Evolutionary conservation across 768 basidiomycete species (phyloP).

Genomic region (Pisolithus marmoratus): DNA sequence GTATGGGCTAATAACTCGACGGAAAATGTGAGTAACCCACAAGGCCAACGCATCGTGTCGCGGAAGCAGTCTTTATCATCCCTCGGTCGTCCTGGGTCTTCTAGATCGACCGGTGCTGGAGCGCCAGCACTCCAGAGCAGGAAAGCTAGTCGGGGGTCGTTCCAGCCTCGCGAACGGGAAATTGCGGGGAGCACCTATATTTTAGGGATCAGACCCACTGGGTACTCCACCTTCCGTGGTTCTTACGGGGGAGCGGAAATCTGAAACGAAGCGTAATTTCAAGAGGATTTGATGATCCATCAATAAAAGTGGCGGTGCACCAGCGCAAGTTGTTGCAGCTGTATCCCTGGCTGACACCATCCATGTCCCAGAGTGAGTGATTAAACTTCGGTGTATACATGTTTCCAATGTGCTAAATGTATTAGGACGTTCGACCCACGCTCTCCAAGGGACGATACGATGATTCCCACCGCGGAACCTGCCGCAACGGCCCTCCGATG

Average conservation of each 20-base stretch:
- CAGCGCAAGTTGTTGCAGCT: conserved; percentile 8
- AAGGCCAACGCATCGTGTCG: conserved; percentile 14
- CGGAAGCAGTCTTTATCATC: conserved; percentile 20
- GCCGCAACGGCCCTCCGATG: conserved; percentile 24
- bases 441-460: conserved; percentile 27
- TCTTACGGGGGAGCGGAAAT: not conserved
- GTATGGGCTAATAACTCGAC: conserved; percentile 25
- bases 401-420: not conserved
- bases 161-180: conserved; percentile 23
- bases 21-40: conserved; percentile 12
- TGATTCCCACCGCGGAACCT: conserved; percentile 20
- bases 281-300: conserved; percentile 22
- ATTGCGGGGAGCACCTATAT: conserved; percentile 28
- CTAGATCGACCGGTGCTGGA: conserved; percentile 19
- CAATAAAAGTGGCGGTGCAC: conserved; percentile 12
- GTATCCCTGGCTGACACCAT: conserved; percentile 24
- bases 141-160: conserved; percentile 19
- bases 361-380: conserved; percentile 26
- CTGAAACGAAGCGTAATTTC: not conserved
- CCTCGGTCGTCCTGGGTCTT: conserved; percentile 19
- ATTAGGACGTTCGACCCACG: conserved; percentile 22
- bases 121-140: conserved; percentile 14
- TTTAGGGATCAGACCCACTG: conserved; percentile 16
- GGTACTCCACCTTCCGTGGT: conserved; percentile 14
- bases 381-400: not conserved